phyloP scores from a whole-genome alignment of 2,329 filamentous ascomycete species.

The Fusarium sp. region DNA sequence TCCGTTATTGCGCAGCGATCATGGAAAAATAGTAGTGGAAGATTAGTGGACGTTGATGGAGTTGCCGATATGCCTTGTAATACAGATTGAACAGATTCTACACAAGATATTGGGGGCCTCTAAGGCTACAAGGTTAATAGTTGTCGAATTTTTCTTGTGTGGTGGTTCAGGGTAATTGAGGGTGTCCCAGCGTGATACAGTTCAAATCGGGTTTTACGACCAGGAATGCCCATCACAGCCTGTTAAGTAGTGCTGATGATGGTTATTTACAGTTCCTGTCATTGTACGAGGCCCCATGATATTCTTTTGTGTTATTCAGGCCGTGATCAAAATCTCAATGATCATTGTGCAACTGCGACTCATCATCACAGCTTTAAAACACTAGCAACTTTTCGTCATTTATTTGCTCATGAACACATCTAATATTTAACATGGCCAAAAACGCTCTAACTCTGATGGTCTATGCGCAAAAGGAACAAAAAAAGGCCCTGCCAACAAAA shows the following conservation, averaged over 20 bases:
- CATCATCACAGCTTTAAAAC: too few relatives aligned
- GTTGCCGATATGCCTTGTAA: neutral
- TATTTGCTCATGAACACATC: neutral
- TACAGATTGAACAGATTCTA: neutral
- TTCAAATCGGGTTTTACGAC: too few relatives aligned
- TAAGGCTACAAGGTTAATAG: neutral
- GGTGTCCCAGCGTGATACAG: neutral
- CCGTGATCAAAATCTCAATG: too few relatives aligned
- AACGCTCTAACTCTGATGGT: conserved; percentile 5
- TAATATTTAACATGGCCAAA: conserved; percentile 1
- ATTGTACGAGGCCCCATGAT: too few relatives aligned
- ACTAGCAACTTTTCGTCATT: neutral
- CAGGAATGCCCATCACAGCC: neutral
- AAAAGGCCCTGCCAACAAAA: conserved; percentile 1
- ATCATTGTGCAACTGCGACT: too few relatives aligned
- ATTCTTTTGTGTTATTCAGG: too few relatives aligned
- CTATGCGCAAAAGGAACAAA: conserved; percentile 7
- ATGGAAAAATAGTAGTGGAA: conserved; percentile 1
- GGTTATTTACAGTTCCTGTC: neutral
- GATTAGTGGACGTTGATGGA: neutral
- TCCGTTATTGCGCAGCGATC: neutral
- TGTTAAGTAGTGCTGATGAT: neutral
- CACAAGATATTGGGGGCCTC: too few relatives aligned
- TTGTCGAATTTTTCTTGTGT: neutral
- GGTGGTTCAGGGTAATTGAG: neutral